Conservation (phyloP, 345 rosid species). For the Dovyalis caffra region DNA sequence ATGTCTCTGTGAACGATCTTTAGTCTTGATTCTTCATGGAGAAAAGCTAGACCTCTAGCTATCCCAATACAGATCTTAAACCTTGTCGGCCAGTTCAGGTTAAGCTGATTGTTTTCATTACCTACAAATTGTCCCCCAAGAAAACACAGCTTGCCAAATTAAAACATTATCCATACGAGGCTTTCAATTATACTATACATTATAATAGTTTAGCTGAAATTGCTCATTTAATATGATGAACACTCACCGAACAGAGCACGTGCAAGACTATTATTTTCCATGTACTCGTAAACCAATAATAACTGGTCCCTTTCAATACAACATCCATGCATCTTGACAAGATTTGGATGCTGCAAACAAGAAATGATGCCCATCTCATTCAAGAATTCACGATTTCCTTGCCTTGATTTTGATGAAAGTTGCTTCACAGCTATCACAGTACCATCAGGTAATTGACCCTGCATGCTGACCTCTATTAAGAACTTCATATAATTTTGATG, state of each 20-base stretch:
- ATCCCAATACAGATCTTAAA: constrained; percentile 32
- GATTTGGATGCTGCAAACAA: constrained; percentile 57
- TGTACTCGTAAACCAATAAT: constrained; percentile 53
- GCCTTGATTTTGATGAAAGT: constrained; percentile 52
- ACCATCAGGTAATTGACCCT: constrained; percentile 53
- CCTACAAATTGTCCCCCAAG: constrained; percentile 11
- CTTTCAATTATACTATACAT: not conserved
- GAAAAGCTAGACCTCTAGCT: constrained; percentile 38
- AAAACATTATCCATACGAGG: not conserved
- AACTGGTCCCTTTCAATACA: constrained; percentile 56
- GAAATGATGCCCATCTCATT: constrained; percentile 65
- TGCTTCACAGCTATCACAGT: constrained; percentile 54
- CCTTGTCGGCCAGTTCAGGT: constrained; percentile 36
- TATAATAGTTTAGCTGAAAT: not conserved
- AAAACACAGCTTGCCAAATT: not conserved
- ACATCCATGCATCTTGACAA: constrained; percentile 54
- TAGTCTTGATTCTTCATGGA: constrained; percentile 34
- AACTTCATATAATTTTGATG: not conserved
- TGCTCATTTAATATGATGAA: not conserved
- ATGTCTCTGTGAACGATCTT: constrained; percentile 40
- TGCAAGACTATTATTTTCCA: constrained; percentile 57
- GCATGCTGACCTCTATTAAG: constrained; percentile 7
- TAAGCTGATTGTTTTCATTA: constrained; percentile 2
- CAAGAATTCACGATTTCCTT: constrained; percentile 58
- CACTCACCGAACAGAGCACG: constrained; percentile 45